Conservation (phyloP, 2,329 filamentous ascomycete species). For the Fusarium bactridioides region DNA sequence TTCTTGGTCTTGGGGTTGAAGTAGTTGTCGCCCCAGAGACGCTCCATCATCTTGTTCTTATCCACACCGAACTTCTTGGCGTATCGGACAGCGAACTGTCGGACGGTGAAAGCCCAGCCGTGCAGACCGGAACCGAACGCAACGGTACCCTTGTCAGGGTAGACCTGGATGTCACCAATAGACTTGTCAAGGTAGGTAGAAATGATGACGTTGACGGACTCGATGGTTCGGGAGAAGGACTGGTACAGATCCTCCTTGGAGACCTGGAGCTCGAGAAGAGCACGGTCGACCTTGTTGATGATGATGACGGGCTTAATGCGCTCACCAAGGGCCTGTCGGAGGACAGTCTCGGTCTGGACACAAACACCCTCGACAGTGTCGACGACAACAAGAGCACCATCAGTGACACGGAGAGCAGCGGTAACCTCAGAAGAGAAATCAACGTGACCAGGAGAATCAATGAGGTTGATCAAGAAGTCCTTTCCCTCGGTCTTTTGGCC, state of each 20-base stretch:
- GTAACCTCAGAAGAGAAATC: slow-evolving; percentile 99
- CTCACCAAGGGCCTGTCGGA: slow-evolving; percentile 98
- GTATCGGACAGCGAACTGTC: slow-evolving; percentile 95
- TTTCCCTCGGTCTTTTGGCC: slow-evolving; percentile 87
- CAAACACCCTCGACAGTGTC: slow-evolving; percentile 99
- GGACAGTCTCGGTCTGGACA: slow-evolving; percentile 99
- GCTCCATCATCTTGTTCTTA: slow-evolving; percentile 99
- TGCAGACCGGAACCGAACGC: slow-evolving; percentile 99
- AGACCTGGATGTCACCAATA: slow-evolving; percentile 98
- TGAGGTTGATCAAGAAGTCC: slow-evolving; percentile 99
- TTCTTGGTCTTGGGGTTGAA: slow-evolving; percentile 99
- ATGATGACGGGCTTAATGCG: slow-evolving; percentile 99
- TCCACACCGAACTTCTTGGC: slow-evolving; percentile 99
- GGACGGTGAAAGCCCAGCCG: slow-evolving; percentile 99
- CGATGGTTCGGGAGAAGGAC: slow-evolving; percentile 98
- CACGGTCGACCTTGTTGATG: slow-evolving; percentile 99
- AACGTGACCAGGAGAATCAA: slow-evolving; percentile 99
- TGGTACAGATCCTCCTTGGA: slow-evolving; percentile 99
- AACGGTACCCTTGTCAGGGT: slow-evolving; percentile 96
- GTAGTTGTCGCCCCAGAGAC: slow-evolving; percentile 99
- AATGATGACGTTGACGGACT: slow-evolving; percentile 99
- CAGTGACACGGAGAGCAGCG: slow-evolving; percentile 98
- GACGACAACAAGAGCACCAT: slow-evolving; percentile 99
- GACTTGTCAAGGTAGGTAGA: slow-evolving; percentile 97
- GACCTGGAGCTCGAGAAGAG: slow-evolving; percentile 98